Conservation (phyloP, 352 stramenopile genomes). For the Phytopythium litorale region DNA sequence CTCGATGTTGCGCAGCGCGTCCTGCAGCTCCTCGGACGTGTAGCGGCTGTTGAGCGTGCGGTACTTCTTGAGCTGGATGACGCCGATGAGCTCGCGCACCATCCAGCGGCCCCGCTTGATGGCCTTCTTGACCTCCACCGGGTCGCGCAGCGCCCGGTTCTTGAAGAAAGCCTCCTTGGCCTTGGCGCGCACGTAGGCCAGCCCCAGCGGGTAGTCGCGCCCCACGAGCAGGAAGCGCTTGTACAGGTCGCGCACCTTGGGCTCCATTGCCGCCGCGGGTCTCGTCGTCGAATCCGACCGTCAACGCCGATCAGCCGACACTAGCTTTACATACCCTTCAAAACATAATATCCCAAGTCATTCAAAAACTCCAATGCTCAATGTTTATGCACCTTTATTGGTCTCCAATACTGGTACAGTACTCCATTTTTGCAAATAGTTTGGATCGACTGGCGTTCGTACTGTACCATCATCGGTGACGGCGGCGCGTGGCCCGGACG, state of each 20-base stretch:
- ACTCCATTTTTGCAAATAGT: too few species aligned
- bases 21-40: conserved; percentile 69
- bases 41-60: conserved; percentile 93
- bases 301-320: too few species aligned
- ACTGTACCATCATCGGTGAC: too few species aligned
- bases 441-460: too few species aligned
- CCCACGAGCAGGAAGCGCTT: conserved; percentile 93
- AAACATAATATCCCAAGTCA: too few species aligned
- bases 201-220: conserved; percentile 92
- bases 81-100: conserved; percentile 94
- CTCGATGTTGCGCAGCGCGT: conserved; percentile 54
- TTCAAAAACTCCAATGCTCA: not conserved
- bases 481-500: too few species aligned
- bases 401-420: too few species aligned
- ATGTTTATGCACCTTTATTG: too few species aligned
- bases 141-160: conserved; percentile 66
- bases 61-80: conserved; percentile 98
- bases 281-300: not conserved
- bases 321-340: too few species aligned
- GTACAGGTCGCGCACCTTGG: conserved; percentile 94
- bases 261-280: conserved; percentile 65
- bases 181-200: conserved; percentile 89
- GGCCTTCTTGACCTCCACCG: conserved; percentile 88
- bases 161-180: conserved; percentile 91
- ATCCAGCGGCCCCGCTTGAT: conserved; percentile 92